phyloP scores from a whole-genome alignment of 345 rosid genomes.

The Abelmoschus esculentus region DNA sequence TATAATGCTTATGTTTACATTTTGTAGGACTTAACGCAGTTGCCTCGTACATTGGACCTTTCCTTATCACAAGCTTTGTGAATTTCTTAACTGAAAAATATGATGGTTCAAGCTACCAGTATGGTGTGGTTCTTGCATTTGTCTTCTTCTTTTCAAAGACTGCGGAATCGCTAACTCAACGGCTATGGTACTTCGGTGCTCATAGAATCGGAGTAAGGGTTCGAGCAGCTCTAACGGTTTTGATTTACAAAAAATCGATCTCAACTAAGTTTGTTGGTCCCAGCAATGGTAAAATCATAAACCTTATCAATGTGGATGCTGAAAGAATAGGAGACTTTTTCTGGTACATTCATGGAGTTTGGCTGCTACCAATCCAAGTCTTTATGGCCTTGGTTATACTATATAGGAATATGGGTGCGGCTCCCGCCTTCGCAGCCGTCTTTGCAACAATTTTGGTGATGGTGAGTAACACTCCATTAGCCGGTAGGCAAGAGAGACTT shows the following conservation, averaged over 20 bases:
- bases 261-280: slow-evolving; percentile 34
- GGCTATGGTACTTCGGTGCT: slow-evolving; percentile 70
- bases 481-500: slow-evolving; percentile 40
- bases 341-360: slow-evolving; percentile 50
- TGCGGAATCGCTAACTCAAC: slow-evolving; percentile 49
- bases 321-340: slow-evolving; percentile 68
- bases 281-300: slow-evolving; percentile 42
- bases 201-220: slow-evolving; percentile 48
- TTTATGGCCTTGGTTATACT: slow-evolving; percentile 44
- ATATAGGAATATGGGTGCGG: slow-evolving; percentile 48
- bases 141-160: slow-evolving; percentile 57
- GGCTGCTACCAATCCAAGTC: slow-evolving; percentile 66
- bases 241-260: slow-evolving; percentile 50
- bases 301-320: slow-evolving; percentile 55
- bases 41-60: slow-evolving; percentile 55
- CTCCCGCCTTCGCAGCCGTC: slow-evolving; percentile 23
- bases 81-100: slow-evolving; percentile 35
- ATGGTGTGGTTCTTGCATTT: slow-evolving; percentile 45
- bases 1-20: slow-evolving; percentile 6
- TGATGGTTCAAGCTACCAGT: slow-evolving; percentile 24
- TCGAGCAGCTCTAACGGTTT: slow-evolving; percentile 43
- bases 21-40: slow-evolving; percentile 43
- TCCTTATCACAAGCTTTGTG: slow-evolving; percentile 58
- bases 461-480: slow-evolving; percentile 50
- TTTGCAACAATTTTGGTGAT: not conserved